Conservation (phyloP, 2,329 filamentous ascomycete species). For the Pseudogymnoascus sp. region DNA sequence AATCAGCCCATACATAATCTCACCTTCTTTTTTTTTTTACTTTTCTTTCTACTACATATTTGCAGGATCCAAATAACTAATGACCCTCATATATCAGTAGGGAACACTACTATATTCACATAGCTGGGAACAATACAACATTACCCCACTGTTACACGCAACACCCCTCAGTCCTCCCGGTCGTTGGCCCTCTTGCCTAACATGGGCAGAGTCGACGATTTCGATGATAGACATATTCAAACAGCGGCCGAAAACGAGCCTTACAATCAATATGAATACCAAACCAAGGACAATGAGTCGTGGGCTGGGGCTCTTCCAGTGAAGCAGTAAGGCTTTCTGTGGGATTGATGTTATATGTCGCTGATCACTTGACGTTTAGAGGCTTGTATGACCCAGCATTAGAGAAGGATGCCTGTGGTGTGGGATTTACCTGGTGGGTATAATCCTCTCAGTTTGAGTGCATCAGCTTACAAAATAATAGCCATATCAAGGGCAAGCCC, state of each 20-base stretch:
- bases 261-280: constrained; percentile 73
- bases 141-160: not conserved
- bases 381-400: constrained; percentile 93
- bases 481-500: constrained; percentile 92
- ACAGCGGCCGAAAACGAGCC: constrained; percentile 51
- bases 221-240: constrained; percentile 59
- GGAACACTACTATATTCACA: not conserved
- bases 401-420: constrained; percentile 99
- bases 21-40: not conserved
- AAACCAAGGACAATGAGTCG: constrained; percentile 73
- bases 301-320: constrained; percentile 93
- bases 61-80: constrained; percentile 4
- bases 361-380: constrained; percentile 28
- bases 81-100: not conserved
- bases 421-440: constrained; percentile 92
- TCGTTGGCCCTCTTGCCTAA: constrained; percentile 44
- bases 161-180: not conserved
- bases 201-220: constrained; percentile 59
- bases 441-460: not conserved
- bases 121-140: not conserved
- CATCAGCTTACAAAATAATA: constrained; percentile 31
- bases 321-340: constrained; percentile 60
- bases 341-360: not conserved
- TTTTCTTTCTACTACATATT: not conserved
- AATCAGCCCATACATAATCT: constrained; percentile 1